Evolutionary conservation across 2,329 filamentous ascomycete species (phyloP), one percentile per base, ranked within the genome.

Genomic region (Scorias spongiosa): DNA sequence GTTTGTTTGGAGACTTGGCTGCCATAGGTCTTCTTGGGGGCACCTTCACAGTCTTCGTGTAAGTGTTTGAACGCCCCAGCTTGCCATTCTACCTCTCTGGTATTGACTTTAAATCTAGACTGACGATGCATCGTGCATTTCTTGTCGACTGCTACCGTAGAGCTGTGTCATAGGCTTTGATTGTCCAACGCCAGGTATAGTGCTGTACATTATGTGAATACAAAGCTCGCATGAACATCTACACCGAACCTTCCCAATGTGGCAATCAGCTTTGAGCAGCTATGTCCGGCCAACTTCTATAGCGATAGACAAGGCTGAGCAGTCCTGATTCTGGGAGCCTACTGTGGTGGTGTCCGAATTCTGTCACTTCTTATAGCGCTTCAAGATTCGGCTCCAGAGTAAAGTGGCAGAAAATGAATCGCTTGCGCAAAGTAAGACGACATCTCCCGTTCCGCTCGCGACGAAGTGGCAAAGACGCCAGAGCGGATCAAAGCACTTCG

Each of bases 1-100:
- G 66, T 0, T 42, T 66, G 7, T 18, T 68, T 7, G 66, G 63
- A n/a, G 63, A 70, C 43, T 48, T 70, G 30, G 52, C 59, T 1
- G 55, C 57, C 10, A 58, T 64, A 26, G 64, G 63, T 6, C 51
- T 40, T 4, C 48, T 67, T 32, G 63, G 57, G n/a, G 61, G 49
- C 1, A 40, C 55, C 1, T 64, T 66, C 46, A 61, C 52, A 2
- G 36, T 57, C 5, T 52, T 59, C 20, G 53, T 69, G 61, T 64
- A 50, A 56, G 61, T 61, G n/a, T 9, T 42, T 29, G 20, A 26
- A 26, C 20, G 7, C 20, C 20, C 7, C 20, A 26, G 7, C 20
- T 26, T 26, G 20, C 4, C 20, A 26, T 26, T 26, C 20, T 26
- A 26, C 20, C 20, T 26, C 20, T 26, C 7, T 7, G 7, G 20